Evolutionary conservation across 331 rosid species (phyloP).

Genomic region (Spiraea crenata): DNA sequence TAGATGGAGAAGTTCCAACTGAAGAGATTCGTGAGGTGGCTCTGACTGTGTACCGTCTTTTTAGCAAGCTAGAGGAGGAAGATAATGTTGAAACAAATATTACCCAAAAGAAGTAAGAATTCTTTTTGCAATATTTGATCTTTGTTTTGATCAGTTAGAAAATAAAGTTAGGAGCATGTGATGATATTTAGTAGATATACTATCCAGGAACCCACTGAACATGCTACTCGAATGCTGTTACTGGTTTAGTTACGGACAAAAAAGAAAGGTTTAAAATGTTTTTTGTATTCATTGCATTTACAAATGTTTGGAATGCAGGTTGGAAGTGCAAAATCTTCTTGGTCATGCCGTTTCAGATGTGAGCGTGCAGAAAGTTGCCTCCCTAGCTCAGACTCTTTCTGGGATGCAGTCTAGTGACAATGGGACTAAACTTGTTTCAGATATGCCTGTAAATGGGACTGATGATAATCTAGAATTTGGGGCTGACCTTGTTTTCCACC

Average conservation of each 20-base stretch:
- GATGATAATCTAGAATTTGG: slow-evolving; percentile 66
- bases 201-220: not conserved
- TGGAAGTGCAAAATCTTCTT: slow-evolving; percentile 61
- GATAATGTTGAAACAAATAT: slow-evolving; percentile 38
- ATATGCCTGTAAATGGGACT: slow-evolving; percentile 32
- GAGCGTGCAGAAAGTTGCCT: slow-evolving; percentile 62
- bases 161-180: not conserved
- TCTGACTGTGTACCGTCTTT: slow-evolving; percentile 45
- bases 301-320: slow-evolving; percentile 47
- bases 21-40: slow-evolving; percentile 87
- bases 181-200: no score
- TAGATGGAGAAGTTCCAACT: slow-evolving; percentile 76
- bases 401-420: slow-evolving; percentile 56
- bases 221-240: not conserved
- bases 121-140: not conserved
- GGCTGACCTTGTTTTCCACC: slow-evolving; percentile 69
- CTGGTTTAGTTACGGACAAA: not conserved
- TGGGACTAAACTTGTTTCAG: slow-evolving; percentile 30
- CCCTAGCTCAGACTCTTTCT: slow-evolving; percentile 55
- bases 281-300: slow-evolving; percentile 6
- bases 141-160: not conserved
- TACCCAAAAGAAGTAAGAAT: slow-evolving; percentile 54
- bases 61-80: slow-evolving; percentile 46
- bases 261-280: not conserved
- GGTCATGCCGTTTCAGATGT: slow-evolving; percentile 65